Percentiles rank a stretch among this genome's conserved stretches.
Conservation (phyloP, 345 rosid genomes). For the Camelina hispida region DNA sequence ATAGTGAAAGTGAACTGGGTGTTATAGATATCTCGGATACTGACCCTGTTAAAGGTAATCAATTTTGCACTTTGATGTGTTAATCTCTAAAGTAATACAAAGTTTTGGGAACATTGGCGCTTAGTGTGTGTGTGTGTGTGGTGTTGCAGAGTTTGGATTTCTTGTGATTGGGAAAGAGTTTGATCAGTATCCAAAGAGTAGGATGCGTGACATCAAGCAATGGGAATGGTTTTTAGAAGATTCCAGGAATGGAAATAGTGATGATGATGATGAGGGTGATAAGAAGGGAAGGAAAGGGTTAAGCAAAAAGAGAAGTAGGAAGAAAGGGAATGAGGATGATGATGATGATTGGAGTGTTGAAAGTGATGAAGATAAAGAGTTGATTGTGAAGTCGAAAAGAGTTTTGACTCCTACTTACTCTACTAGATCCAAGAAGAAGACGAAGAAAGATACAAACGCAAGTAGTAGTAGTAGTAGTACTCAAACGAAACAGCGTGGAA, state of each 20-base stretch:
- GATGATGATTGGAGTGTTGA: constrained; percentile 69
- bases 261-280: constrained; percentile 42
- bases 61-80: background rate
- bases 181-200: constrained; percentile 63
- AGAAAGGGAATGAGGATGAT: constrained; percentile 46
- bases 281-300: constrained; percentile 36
- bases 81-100: background rate
- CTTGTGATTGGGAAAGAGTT: constrained; percentile 76
- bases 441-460: constrained; percentile 30
- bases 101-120: background rate
- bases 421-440: constrained; percentile 65
- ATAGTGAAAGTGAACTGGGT: constrained; percentile 38
- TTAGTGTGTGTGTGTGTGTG: constrained; percentile 7
- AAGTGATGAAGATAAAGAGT: constrained; percentile 61
- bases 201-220: constrained; percentile 45
- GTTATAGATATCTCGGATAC: constrained; percentile 34
- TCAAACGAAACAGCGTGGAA: constrained; percentile 28
- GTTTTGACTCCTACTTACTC: constrained; percentile 44
- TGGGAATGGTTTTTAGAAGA: constrained; percentile 93
- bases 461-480: constrained; percentile 22
- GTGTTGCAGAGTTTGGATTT: constrained; percentile 79
- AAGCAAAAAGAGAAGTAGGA: constrained; percentile 55
- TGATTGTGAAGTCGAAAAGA: constrained; percentile 43
- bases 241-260: constrained; percentile 40
- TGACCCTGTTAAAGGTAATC: constrained; percentile 72